These are phyloP conservation scores for Lasiodiplodia hormozganensis DNA, from an alignment of 2,329 filamentous ascomycete species.

Conservation along the genomic window DNA sequence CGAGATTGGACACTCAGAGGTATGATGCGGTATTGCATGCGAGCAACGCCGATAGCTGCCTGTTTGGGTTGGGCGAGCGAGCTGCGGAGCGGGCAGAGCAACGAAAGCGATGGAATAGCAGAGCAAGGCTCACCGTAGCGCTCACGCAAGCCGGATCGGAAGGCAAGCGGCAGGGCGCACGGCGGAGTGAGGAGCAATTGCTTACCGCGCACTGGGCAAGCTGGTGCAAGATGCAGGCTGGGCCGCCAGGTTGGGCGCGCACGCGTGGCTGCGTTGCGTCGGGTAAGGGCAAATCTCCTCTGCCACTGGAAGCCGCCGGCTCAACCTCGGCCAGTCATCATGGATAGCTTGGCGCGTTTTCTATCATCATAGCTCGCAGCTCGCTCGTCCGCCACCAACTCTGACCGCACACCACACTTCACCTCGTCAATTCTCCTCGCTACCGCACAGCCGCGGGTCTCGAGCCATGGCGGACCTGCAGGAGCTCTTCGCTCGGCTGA, in stretches of 20 bases:
- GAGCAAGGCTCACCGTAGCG: not conserved
- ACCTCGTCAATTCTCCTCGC: slow-evolving; percentile 23
- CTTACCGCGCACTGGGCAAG: too few species aligned
- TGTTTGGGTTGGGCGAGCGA: not conserved
- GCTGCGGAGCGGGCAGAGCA: slow-evolving; percentile 10
- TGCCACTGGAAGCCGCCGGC: not conserved
- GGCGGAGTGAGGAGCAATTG: not conserved
- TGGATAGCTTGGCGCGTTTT: slow-evolving; percentile 7
- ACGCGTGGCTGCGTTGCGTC: not conserved
- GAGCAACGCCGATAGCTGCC: slow-evolving; percentile 17
- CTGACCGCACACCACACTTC: slow-evolving; percentile 13
- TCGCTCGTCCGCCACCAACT: slow-evolving; percentile 21
- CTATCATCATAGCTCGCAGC: slow-evolving; percentile 28
- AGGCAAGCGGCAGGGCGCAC: not conserved
- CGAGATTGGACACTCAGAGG: slow-evolving; percentile 14
- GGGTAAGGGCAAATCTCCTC: not conserved
- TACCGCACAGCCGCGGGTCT: slow-evolving; percentile 26
- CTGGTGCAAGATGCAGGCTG: not conserved
- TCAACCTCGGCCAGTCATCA: not conserved
- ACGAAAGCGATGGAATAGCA: slow-evolving; percentile 3
- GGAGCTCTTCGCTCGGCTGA: slow-evolving; percentile 53
- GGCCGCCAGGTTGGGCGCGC: not conserved
- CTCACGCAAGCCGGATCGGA: not conserved
- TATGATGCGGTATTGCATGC: slow-evolving; percentile 12
- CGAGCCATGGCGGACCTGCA: slow-evolving; percentile 50